These are phyloP conservation scores for Prunus armeniaca DNA, from an alignment of 306 rosid species.

Conservation along the genomic window DNA sequence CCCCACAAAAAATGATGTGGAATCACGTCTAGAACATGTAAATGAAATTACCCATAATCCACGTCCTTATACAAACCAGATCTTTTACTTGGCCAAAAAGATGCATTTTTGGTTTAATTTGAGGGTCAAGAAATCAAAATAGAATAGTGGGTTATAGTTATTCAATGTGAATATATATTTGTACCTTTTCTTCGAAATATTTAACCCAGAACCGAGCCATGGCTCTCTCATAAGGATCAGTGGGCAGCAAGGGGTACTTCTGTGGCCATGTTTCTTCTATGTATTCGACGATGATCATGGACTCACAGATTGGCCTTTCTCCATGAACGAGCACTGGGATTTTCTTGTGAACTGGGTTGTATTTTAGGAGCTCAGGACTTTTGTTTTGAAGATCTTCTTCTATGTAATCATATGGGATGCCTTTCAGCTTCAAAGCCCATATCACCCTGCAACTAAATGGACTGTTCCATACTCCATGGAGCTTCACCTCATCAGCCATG, in stretches of 20 bases:
- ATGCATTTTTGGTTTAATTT: too few species aligned
- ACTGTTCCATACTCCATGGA: constrained; percentile 51
- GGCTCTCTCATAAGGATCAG: constrained; percentile 41
- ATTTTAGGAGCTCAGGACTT: constrained; percentile 38
- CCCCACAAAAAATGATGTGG: too few species aligned
- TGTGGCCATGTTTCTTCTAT: constrained; percentile 52
- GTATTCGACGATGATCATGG: constrained; percentile 49
- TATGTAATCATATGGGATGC: constrained; percentile 38
- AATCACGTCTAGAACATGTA: too few species aligned
- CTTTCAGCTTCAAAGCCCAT: constrained; percentile 53
- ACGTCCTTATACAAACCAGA: too few species aligned
- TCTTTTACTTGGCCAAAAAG: too few species aligned
- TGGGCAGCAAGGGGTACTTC: constrained; percentile 33
- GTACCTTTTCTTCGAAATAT: constrained; percentile 36
- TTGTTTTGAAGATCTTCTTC: constrained; percentile 51
- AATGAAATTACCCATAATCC: too few species aligned
- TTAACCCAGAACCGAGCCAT: constrained; percentile 47
- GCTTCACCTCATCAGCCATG: constrained; percentile 38
- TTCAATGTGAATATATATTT: too few species aligned
- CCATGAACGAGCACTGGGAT: constrained; percentile 53
- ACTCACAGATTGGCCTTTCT: constrained; percentile 47
- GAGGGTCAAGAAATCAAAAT: too few species aligned
- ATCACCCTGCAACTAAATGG: constrained; percentile 42
- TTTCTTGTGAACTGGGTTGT: constrained; percentile 52
- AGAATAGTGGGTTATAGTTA: too few species aligned